Evolutionary conservation across 495 filamentous ascomycete genomes (phyloP).

Genomic region (Trichoderma orchidacearum): DNA sequence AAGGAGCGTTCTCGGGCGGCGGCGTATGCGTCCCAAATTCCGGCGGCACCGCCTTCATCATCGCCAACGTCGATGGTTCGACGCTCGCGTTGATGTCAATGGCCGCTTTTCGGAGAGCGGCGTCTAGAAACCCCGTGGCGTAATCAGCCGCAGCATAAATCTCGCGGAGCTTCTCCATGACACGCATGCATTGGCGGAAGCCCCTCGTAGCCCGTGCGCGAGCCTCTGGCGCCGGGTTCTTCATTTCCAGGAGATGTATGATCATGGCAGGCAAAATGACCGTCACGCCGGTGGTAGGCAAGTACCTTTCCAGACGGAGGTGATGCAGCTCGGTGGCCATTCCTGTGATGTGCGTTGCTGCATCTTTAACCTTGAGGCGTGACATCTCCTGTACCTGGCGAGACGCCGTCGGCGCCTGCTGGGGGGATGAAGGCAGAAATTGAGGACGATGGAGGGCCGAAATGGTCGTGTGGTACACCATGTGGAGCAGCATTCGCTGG

Average conservation of each 20-base stretch:
- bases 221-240: conserved; percentile 53
- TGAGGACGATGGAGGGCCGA: conserved; percentile 81
- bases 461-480: conserved; percentile 78
- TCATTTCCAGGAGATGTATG: conserved; percentile 82
- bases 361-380: conserved; percentile 60
- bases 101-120: conserved; percentile 67
- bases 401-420: conserved; percentile 36
- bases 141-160: conserved; percentile 83
- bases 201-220: conserved; percentile 55
- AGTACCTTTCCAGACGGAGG: conserved; percentile 55
- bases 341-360: conserved; percentile 65
- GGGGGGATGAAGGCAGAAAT: conserved; percentile 60
- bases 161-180: conserved; percentile 66
- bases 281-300: conserved; percentile 80
- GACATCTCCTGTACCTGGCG: conserved; percentile 62
- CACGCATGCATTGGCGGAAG: conserved; percentile 76
- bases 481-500: conserved; percentile 67
- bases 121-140: conserved; percentile 71
- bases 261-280: conserved; percentile 83
- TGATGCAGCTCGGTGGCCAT: conserved; percentile 61
- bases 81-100: conserved; percentile 28
- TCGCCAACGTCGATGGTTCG: neutral
- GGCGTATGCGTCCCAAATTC: conserved; percentile 14
- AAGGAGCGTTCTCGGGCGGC: conserved; percentile 25
- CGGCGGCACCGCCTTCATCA: neutral